Evolutionary conservation across 805 yeast species (phyloP).

Genomic region (Ogataea angusta): DNA sequence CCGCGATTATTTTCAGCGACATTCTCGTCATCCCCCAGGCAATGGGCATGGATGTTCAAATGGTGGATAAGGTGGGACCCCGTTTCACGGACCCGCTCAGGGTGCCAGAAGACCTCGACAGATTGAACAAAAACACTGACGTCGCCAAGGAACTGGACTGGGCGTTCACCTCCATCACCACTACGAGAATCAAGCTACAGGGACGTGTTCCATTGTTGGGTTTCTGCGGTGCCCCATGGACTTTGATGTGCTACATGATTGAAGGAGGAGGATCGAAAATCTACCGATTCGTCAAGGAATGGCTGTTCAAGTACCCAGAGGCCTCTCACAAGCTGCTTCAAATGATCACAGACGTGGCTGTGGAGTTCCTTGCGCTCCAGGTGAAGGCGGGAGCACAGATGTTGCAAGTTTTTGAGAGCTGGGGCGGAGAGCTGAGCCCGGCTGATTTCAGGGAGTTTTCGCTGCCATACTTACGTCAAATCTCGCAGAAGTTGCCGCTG

Average conservation of each 20-base stretch:
- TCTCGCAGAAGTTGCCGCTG: constrained; percentile 61
- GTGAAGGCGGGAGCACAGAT: constrained; percentile 98
- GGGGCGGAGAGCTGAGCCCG: constrained; percentile 97
- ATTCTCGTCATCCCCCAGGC: constrained; percentile 97
- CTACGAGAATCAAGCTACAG: constrained; percentile 78
- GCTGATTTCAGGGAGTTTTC: constrained; percentile 84
- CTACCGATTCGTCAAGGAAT: constrained; percentile 86
- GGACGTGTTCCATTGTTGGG: constrained; percentile 95
- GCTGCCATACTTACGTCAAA: constrained; percentile 81
- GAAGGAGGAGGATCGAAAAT: constrained; percentile 96
- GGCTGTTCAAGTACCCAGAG: constrained; percentile 81
- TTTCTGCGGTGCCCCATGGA: constrained; percentile 98
- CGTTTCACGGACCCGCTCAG: constrained; percentile 87
- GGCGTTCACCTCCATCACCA: constrained; percentile 92
- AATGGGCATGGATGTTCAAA: constrained; percentile 91
- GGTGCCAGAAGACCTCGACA: constrained; percentile 60
- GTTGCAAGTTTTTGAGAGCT: constrained; percentile 93
- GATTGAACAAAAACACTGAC: constrained; percentile 57
- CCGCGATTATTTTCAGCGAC: constrained; percentile 95
- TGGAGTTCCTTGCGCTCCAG: constrained; percentile 91
- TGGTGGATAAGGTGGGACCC: constrained; percentile 95
- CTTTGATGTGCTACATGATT: constrained; percentile 91
- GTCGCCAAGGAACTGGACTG: constrained; percentile 78
- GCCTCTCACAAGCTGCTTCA: constrained; percentile 69
- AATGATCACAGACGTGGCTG: constrained; percentile 79